Evolutionary conservation across 1,284 basidiomycete species (phyloP).

Genomic region (Xerocomus amazonicus): DNA sequence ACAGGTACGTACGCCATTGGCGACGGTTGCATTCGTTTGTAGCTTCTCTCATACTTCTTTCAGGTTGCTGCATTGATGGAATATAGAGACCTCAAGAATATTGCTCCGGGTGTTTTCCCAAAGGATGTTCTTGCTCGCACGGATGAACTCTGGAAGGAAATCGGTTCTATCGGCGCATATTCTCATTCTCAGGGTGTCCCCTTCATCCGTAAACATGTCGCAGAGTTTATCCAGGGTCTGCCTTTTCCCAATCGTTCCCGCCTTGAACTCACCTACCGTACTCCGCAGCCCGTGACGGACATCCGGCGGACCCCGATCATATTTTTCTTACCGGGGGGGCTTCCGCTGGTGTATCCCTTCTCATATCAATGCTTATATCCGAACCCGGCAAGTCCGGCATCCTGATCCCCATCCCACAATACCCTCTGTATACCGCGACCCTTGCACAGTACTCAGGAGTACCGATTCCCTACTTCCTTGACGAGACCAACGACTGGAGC

Average conservation of each 20-base stretch:
- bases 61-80: slow-evolving; percentile 90
- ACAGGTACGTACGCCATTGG: slow-evolving; percentile 60
- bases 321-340: slow-evolving; percentile 96
- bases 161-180: slow-evolving; percentile 94
- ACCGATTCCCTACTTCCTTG: slow-evolving; percentile 87
- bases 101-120: slow-evolving; percentile 81
- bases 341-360: slow-evolving; percentile 85
- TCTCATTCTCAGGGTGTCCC: slow-evolving; percentile 94
- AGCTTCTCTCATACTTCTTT: slow-evolving; percentile 1
- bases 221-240: slow-evolving; percentile 69
- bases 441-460: slow-evolving; percentile 82
- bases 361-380: slow-evolving; percentile 79
- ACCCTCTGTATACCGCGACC: slow-evolving; percentile 94
- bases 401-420: slow-evolving; percentile 97
- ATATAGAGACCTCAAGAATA: slow-evolving; percentile 81
- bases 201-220: slow-evolving; percentile 84
- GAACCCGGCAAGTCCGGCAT: slow-evolving; percentile 66
- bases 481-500: slow-evolving; percentile 82
- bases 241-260: background rate
- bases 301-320: slow-evolving; percentile 76
- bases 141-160: slow-evolving; percentile 75
- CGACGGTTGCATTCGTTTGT: no score
- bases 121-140: slow-evolving; percentile 84
- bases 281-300: slow-evolving; percentile 78
- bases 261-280: slow-evolving; percentile 9